These are phyloP conservation scores for Sugiyamaella paludigena DNA, from an alignment of 1,139 yeast species.

Conservation along the genomic window DNA sequence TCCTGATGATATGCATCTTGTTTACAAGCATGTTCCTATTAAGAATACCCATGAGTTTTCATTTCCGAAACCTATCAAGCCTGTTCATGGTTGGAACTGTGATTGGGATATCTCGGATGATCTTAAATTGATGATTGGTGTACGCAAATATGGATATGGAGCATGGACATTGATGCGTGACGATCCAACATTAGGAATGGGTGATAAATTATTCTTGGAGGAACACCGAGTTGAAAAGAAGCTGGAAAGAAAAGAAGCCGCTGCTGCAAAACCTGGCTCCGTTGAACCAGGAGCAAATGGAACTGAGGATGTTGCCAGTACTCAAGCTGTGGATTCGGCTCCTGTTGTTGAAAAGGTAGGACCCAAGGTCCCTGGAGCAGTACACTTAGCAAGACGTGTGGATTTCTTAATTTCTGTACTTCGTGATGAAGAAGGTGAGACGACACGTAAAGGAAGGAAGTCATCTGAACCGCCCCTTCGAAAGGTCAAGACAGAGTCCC, in stretches of 20 bases:
- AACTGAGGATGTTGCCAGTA: slow-evolving; percentile 68
- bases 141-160: slow-evolving; percentile 91
- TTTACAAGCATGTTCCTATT: slow-evolving; percentile 56
- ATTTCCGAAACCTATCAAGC: slow-evolving; percentile 64
- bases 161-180: slow-evolving; percentile 93
- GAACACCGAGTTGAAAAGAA: slow-evolving; percentile 42
- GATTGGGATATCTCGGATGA: slow-evolving; percentile 84
- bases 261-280: slow-evolving; percentile 20
- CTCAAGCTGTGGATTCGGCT: slow-evolving; percentile 70
- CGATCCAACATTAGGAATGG: slow-evolving; percentile 86
- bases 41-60: slow-evolving; percentile 44
- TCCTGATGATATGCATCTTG: slow-evolving; percentile 72
- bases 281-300: slow-evolving; percentile 11
- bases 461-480: slow-evolving; percentile 17
- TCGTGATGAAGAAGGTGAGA: slow-evolving; percentile 44
- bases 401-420: slow-evolving; percentile 78
- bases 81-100: slow-evolving; percentile 88
- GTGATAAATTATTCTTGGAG: slow-evolving; percentile 72
- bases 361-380: slow-evolving; percentile 84
- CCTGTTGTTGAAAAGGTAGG: slow-evolving; percentile 30
- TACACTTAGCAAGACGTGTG: slow-evolving; percentile 89
- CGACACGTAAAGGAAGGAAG: slow-evolving; percentile 2
- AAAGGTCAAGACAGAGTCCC: slow-evolving; percentile 7
- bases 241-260: slow-evolving; percentile 41
- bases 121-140: slow-evolving; percentile 81